Evolutionary conservation across 73 alveolate genomes (phyloP).

Genomic region (Loxodes magnus): DNA sequence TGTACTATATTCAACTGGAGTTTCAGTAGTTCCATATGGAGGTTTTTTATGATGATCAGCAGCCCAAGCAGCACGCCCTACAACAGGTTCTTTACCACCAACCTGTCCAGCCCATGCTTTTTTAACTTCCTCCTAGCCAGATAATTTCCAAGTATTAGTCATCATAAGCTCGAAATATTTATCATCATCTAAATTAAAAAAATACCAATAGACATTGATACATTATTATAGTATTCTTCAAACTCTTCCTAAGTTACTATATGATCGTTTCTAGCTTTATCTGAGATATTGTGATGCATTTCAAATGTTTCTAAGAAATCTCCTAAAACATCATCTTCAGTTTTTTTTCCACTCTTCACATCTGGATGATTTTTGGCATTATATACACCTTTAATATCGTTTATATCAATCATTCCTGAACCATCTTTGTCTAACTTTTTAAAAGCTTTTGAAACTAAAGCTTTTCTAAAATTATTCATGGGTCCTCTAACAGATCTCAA

Average conservation of each 20-base stretch:
- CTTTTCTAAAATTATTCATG: slow-evolving; percentile 58
- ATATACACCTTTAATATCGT: slow-evolving; percentile 57
- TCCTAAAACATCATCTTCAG: slow-evolving; percentile 73
- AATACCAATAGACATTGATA: slow-evolving; percentile 69
- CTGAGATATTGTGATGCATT: slow-evolving; percentile 70
- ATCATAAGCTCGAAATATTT: too few species aligned
- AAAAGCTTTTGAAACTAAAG: slow-evolving; percentile 54
- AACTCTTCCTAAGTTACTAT: slow-evolving; percentile 83
- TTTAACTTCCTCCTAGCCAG: too few species aligned
- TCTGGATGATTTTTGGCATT: slow-evolving; percentile 71
- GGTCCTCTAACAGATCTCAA: slow-evolving; percentile 63
- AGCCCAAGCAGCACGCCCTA: too few species aligned
- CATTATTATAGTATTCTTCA: slow-evolving; percentile 80
- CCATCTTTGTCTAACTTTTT: slow-evolving; percentile 57
- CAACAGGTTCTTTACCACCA: too few species aligned
- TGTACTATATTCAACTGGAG: too few species aligned
- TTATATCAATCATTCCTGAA: slow-evolving; percentile 55
- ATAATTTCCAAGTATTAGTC: too few species aligned
- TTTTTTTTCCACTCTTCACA: slow-evolving; percentile 74
- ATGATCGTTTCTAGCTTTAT: slow-evolving; percentile 30
- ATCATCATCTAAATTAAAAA: too few species aligned
- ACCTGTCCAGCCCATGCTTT: too few species aligned
- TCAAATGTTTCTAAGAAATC: slow-evolving; percentile 74
- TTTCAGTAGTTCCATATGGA: too few species aligned
- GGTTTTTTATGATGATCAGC: too few species aligned